Base-by-base conservation (phyloP, 768 basidiomycete genomes). In the Suillus paluster region DNA sequence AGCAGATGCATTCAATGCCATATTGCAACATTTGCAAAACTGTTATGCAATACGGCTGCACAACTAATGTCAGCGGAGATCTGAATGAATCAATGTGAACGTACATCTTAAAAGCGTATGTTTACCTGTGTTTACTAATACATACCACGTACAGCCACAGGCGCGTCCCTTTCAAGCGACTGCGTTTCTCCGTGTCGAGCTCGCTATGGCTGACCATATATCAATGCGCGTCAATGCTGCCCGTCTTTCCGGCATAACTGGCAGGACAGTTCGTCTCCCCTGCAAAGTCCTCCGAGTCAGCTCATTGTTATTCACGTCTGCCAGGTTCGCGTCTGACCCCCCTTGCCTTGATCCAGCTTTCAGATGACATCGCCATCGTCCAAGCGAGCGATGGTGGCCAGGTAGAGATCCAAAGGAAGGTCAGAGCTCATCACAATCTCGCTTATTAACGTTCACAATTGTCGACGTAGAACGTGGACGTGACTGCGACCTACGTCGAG, bases 341-440 rank as follows among this genome's bases (percentile, higher is more conserved):
- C 21, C 44, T 58, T 57, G 19, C 55, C 60, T 57, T 60, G 45
- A 39, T 41, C 21, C 58, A 83, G 75, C 69, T 71, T 53, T 70
- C 82, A 38, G 79, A 79, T 19, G 81, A 81, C 15, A 71, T 72
- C 3, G 82, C 85, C 14, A 80, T 84, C 4, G 87, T 93, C 14
- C 80, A 87, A 63, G 84, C 90, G 1, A 80, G 81, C 46, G 92
- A 94, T 67, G 88, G 86, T 1, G 87, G 84, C 0, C 78, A 92
- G 69, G 85, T 90, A 8, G 76, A 74, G 25, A 73, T 89, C 15
- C 67, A 84, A n/a, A 63, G 66, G 4, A 64, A 71, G 60, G 87
- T 86, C 53, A n/a, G 67, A 77, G 59, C 33, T 63, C 44, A 36
- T 36, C 23, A 14, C 41, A 23, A 45, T n/a, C 36, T 21, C 11